phyloP scores from a whole-genome alignment of 108 stramenopile genomes.

The Skeletonema grethae region DNA sequence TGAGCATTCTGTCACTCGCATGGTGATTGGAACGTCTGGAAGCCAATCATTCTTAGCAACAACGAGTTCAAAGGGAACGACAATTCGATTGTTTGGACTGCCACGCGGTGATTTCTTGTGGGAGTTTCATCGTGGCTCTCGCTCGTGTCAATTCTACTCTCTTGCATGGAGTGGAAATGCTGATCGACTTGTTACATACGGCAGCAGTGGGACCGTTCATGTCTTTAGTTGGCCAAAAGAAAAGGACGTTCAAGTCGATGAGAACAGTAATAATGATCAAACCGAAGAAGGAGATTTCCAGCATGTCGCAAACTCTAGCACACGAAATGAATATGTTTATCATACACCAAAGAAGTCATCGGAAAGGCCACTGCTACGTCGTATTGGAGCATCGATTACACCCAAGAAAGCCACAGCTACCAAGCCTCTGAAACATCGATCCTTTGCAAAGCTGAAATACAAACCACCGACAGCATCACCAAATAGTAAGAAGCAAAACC shows the following conservation, averaged over 20 bases:
- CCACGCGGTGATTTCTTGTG: conserved; percentile 35
- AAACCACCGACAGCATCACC: conserved; percentile 11
- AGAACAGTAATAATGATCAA: conserved; percentile 5
- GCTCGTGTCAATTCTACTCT: conserved; percentile 34
- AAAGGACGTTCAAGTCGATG: conserved; percentile 16
- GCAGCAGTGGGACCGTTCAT: conserved; percentile 46
- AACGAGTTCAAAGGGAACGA: conserved; percentile 30
- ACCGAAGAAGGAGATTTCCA: conserved; percentile 17
- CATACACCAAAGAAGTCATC: not conserved
- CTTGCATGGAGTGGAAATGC: conserved; percentile 43
- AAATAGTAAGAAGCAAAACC: conserved; percentile 7
- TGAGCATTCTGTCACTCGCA: conserved; percentile 41
- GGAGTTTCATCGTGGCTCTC: conserved; percentile 51
- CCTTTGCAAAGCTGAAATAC: conserved; percentile 43
- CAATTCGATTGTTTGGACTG: conserved; percentile 44
- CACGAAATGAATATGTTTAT: not conserved
- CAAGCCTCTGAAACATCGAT: conserved; percentile 37
- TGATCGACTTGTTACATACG: conserved; percentile 33
- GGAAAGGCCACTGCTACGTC: conserved; percentile 20
- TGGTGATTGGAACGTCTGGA: conserved; percentile 35
- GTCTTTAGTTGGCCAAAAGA: conserved; percentile 36
- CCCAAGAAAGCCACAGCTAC: not conserved
- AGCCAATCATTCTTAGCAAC: conserved; percentile 26
- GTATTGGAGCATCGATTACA: conserved; percentile 30
- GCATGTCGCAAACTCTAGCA: conserved; percentile 1